phyloP scores from a whole-genome alignment of 345 rosid species.

The Acer negundo region DNA sequence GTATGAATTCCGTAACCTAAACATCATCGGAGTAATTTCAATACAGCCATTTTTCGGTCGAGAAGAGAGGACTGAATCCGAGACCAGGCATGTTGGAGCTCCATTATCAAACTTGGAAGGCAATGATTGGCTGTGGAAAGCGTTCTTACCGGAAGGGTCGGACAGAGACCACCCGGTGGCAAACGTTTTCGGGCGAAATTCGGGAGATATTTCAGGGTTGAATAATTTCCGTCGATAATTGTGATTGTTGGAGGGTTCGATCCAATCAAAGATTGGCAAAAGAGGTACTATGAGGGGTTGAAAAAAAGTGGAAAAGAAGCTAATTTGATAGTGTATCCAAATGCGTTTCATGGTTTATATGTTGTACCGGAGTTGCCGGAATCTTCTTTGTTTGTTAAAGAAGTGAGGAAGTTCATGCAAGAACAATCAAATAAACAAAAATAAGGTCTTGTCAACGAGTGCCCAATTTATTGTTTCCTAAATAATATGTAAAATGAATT shows the following conservation, averaged over 20 bases:
- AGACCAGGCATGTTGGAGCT: conserved; percentile 14
- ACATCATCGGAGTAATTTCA: conserved; percentile 27
- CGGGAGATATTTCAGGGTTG: conserved; percentile 21
- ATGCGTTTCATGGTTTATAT: conserved; percentile 38
- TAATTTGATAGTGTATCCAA: conserved; percentile 32
- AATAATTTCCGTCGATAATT: conserved; percentile 21
- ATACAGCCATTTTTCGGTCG: conserved; percentile 44
- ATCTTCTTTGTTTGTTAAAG: conserved; percentile 20
- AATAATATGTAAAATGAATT: too few species aligned
- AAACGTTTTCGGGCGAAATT: conserved; percentile 19
- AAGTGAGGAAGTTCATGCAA: conserved; percentile 26
- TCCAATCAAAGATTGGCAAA: conserved; percentile 48
- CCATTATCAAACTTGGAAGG: conserved; percentile 13
- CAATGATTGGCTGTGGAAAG: conserved; percentile 31
- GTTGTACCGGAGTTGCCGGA: conserved; percentile 31
- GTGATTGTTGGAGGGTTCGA: conserved; percentile 37
- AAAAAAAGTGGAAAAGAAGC: conserved; percentile 36
- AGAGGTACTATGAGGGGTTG: conserved; percentile 34
- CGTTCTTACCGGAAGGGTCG: conserved; percentile 29
- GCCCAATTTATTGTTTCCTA: too few species aligned
- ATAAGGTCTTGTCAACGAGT: too few species aligned
- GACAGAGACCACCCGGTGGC: conserved; percentile 22
- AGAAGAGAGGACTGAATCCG: conserved; percentile 38
- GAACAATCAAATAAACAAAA: neutral
- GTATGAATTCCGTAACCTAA: conserved; percentile 5